phyloP scores from a whole-genome alignment of 306 rosid genomes.

The Vicia villosa region DNA sequence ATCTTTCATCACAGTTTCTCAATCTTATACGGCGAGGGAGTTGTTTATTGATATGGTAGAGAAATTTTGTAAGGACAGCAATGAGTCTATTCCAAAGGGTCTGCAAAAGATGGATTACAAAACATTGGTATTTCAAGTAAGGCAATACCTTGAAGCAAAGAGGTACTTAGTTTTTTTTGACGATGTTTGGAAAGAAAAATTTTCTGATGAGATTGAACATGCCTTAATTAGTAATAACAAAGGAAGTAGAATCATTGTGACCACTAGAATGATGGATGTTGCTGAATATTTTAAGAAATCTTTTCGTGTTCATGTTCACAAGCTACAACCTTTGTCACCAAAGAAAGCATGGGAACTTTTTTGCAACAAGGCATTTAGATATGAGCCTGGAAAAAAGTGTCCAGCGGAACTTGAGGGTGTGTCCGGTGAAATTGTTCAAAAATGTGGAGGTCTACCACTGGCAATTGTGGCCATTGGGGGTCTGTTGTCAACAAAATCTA shows the following conservation, averaged over 20 bases:
- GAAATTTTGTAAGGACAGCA: conserved; percentile 8
- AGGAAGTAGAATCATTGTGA: conserved; percentile 28
- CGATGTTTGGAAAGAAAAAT: conserved; percentile 36
- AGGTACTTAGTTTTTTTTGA: conserved; percentile 32
- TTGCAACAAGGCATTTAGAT: conserved; percentile 27
- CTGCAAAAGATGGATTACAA: not conserved
- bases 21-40: conserved; percentile 1
- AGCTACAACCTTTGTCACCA: not conserved
- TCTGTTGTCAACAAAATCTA: conserved; percentile 34
- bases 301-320: not conserved
- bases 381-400: conserved; percentile 3
- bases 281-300: conserved; percentile 21
- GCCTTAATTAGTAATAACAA: not conserved
- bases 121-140: not conserved
- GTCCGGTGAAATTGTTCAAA: conserved; percentile 28
- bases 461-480: conserved; percentile 39
- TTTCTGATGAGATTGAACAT: conserved; percentile 10
- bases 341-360: conserved; percentile 35
- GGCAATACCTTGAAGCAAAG: conserved; percentile 1
- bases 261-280: conserved; percentile 21
- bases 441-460: conserved; percentile 36
- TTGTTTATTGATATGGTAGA: not conserved
- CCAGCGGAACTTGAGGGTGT: conserved; percentile 1
- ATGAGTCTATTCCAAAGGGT: not conserved
- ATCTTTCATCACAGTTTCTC: conserved; percentile 8